A percentile compares a stretch with the other conserved stretches of the same genome.
Conservation (phyloP, 805 yeast genomes). For the Kregervanrija fluxuum region DNA sequence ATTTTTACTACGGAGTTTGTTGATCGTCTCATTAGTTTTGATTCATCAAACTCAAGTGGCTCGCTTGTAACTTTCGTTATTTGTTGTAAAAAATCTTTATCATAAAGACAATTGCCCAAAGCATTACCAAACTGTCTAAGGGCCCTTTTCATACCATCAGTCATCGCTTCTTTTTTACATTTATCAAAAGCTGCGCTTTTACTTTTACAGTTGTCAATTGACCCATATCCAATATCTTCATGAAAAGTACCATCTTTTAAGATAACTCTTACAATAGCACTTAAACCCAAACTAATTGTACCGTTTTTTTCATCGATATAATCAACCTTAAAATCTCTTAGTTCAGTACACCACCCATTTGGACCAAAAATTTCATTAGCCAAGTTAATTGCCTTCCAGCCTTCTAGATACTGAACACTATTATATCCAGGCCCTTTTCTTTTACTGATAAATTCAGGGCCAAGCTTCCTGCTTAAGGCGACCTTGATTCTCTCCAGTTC, state of each 20-base stretch:
- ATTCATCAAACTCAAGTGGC: slow-evolving; percentile 25
- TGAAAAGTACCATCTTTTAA: slow-evolving; percentile 77
- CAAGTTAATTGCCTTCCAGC: slow-evolving; percentile 73
- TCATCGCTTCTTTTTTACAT: slow-evolving; percentile 79
- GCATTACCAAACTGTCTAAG: slow-evolving; percentile 75
- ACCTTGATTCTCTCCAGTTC: slow-evolving; percentile 20
- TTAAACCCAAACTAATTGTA: slow-evolving; percentile 55
- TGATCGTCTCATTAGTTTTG: slow-evolving; percentile 22
- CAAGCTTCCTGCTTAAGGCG: slow-evolving; percentile 38
- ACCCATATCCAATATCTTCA: slow-evolving; percentile 73
- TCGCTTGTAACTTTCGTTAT: slow-evolving; percentile 36
- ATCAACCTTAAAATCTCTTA: slow-evolving; percentile 58
- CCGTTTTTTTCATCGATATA: slow-evolving; percentile 60
- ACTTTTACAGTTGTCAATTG: slow-evolving; percentile 59
- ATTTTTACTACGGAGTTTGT: slow-evolving; percentile 2
- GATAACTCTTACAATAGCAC: slow-evolving; percentile 64
- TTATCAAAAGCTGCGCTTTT: slow-evolving; percentile 72
- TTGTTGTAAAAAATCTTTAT: slow-evolving; percentile 52
- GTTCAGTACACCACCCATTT: slow-evolving; percentile 76
- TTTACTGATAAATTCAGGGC: slow-evolving; percentile 72
- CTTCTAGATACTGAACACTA: slow-evolving; percentile 68
- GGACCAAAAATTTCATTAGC: slow-evolving; percentile 81
- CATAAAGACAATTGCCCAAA: slow-evolving; percentile 79
- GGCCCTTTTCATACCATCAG: slow-evolving; percentile 75
- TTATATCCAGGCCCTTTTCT: slow-evolving; percentile 71